A percentile compares a stretch with the other conserved stretches of the same genome.
Conservation (phyloP, 164 flowering plant genomes). For the Akebia trifoliata region DNA sequence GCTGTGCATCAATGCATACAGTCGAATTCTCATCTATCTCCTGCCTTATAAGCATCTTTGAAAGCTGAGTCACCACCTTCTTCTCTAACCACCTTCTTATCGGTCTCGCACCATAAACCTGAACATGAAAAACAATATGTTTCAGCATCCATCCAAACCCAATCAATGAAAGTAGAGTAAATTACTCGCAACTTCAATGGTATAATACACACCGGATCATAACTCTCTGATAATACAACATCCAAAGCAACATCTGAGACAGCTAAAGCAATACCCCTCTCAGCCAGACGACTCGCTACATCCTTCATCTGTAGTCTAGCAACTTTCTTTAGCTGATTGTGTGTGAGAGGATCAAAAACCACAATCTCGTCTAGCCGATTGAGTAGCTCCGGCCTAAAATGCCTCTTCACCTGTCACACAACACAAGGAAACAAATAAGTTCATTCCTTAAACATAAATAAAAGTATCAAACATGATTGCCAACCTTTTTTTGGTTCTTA, state of each 20-base stretch:
- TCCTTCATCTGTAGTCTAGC: slow-evolving; percentile 80
- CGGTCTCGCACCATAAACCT: slow-evolving; percentile 91
- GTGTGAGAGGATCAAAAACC: slow-evolving; percentile 79
- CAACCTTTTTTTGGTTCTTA: slow-evolving; percentile 5
- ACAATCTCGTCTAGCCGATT: slow-evolving; percentile 89
- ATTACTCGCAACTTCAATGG: background rate
- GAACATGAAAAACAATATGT: background rate
- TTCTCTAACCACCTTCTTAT: slow-evolving; percentile 91
- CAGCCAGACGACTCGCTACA: slow-evolving; percentile 74
- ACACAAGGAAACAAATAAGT: too few species aligned
- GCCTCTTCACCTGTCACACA: slow-evolving; percentile 58
- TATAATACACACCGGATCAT: slow-evolving; percentile 63
- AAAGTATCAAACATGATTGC: too few species aligned
- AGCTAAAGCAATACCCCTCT: slow-evolving; percentile 77
- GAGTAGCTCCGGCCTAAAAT: slow-evolving; percentile 78
- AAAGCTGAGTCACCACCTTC: slow-evolving; percentile 77
- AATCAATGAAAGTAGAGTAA: background rate
- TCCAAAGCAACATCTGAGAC: slow-evolving; percentile 81
- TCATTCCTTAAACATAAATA: too few species aligned
- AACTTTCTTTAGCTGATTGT: slow-evolving; percentile 69
- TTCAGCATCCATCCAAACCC: background rate
- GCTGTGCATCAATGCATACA: slow-evolving; percentile 61
- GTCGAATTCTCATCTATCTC: slow-evolving; percentile 93
- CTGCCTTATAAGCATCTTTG: slow-evolving; percentile 66
- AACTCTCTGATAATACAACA: slow-evolving; percentile 59